These are phyloP conservation scores for Collybia nuda DNA, from an alignment of 768 basidiomycete genomes.

Conservation along the genomic window DNA sequence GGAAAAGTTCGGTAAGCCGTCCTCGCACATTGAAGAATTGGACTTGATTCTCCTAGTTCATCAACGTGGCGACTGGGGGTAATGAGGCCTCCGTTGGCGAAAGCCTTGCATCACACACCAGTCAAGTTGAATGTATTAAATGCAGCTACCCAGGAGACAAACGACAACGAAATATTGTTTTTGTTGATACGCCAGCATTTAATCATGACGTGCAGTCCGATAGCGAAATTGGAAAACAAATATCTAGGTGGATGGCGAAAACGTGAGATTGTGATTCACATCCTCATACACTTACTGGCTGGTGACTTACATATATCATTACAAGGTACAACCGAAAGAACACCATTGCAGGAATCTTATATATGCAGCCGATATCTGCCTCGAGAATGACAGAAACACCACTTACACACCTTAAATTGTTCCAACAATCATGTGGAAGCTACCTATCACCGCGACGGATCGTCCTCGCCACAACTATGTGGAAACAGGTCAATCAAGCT, in stretches of 20 bases:
- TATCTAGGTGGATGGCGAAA: slow-evolving; percentile 1
- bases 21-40: neutral
- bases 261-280: neutral
- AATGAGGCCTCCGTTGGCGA: neutral
- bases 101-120: neutral
- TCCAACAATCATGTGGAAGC: slow-evolving; percentile 1
- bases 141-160: slow-evolving; percentile 2
- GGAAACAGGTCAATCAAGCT: neutral
- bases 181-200: slow-evolving; percentile 3
- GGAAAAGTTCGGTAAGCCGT: slow-evolving; percentile 1
- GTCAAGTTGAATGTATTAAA: slow-evolving; percentile 1
- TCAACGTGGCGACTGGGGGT: neutral
- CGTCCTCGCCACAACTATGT: slow-evolving; percentile 2
- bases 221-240: slow-evolving; percentile 2
- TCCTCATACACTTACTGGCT: too few species aligned
- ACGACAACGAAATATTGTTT: slow-evolving; percentile 1
- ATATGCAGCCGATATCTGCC: slow-evolving; percentile 3
- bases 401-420: neutral
- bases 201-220: neutral
- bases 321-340: slow-evolving; percentile 1
- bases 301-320: neutral
- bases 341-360: neutral
- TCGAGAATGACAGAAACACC: slow-evolving; percentile 1
- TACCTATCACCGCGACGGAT: neutral
- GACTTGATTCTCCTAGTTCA: neutral